These are phyloP conservation scores for Sarocladium brachiariae DNA, from an alignment of 2,329 filamentous ascomycete species.

Conservation along the genomic window DNA sequence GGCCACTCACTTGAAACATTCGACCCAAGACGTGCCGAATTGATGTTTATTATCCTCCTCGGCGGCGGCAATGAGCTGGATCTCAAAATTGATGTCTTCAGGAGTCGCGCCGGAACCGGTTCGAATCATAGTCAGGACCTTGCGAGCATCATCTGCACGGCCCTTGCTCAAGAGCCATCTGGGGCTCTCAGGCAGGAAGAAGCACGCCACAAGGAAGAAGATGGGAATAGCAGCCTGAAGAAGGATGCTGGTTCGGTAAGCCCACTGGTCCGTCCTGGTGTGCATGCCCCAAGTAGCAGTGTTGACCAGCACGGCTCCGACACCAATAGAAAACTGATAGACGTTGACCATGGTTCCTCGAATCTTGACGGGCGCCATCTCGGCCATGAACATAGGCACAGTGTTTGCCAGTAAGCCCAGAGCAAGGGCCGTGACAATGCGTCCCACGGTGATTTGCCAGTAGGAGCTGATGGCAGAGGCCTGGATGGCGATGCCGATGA, in stretches of 20 bases:
- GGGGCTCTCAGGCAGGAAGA: constrained; percentile 15
- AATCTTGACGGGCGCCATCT: constrained; percentile 13
- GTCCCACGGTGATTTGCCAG: constrained; percentile 12
- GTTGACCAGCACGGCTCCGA: constrained; percentile 12
- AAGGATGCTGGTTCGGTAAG: constrained; percentile 6
- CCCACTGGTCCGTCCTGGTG: constrained; percentile 11
- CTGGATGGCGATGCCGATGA: constrained; percentile 12
- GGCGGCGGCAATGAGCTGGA: constrained; percentile 11
- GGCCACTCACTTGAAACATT: not conserved
- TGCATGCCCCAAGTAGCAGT: not conserved
- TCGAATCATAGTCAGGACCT: constrained; percentile 11
- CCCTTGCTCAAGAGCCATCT: constrained; percentile 14
- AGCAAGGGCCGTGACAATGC: constrained; percentile 11
- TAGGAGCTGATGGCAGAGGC: constrained; percentile 2
- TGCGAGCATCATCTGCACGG: constrained; percentile 13
- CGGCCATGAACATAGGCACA: constrained; percentile 15
- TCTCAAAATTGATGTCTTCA: constrained; percentile 10
- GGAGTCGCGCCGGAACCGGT: constrained; percentile 9
- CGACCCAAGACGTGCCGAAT: not conserved
- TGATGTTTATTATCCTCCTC: constrained; percentile 14
- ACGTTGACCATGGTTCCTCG: constrained; percentile 14
- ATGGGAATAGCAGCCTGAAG: constrained; percentile 8
- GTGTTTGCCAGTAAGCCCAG: constrained; percentile 11
- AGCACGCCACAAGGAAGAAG: constrained; percentile 1
- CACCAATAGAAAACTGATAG: constrained; percentile 10